Percentiles rank a stretch among this genome's conserved stretches.
These are phyloP conservation scores for Amauroascus verrucosus DNA, from an alignment of 2,329 filamentous ascomycete species.

Conservation along the genomic window DNA sequence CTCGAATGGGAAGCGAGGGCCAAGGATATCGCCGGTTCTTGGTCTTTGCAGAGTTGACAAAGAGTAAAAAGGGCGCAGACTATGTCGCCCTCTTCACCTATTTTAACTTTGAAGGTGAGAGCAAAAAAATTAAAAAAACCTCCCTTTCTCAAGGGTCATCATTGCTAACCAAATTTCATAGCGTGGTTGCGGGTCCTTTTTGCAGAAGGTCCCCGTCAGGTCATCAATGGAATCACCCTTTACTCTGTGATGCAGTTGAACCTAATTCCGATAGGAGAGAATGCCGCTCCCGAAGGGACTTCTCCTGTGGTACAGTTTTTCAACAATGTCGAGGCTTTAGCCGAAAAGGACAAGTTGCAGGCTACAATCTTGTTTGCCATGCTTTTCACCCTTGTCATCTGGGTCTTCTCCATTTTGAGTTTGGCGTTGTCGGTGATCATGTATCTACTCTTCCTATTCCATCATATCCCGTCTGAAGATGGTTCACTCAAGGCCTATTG, in stretches of 20 bases:
- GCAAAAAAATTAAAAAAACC: slow-evolving; percentile 9
- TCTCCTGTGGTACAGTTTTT: slow-evolving; percentile 67
- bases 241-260: slow-evolving; percentile 71
- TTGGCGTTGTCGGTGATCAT: slow-evolving; percentile 65
- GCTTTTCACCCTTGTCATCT: slow-evolving; percentile 83
- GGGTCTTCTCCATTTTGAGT: slow-evolving; percentile 67
- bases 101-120: slow-evolving; percentile 58
- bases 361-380: slow-evolving; percentile 78
- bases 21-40: slow-evolving; percentile 81
- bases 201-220: slow-evolving; percentile 85
- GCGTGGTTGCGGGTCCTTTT: slow-evolving; percentile 81
- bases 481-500: slow-evolving; percentile 78
- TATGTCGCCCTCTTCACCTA: slow-evolving; percentile 88
- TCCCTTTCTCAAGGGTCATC: too few relatives aligned
- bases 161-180: slow-evolving; percentile 26
- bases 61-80: slow-evolving; percentile 80
- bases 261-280: slow-evolving; percentile 52
- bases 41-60: slow-evolving; percentile 85
- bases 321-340: slow-evolving; percentile 64
- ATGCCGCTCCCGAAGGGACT: slow-evolving; percentile 47
- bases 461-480: slow-evolving; percentile 75
- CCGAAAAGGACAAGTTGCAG: slow-evolving; percentile 63
- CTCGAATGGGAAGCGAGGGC: slow-evolving; percentile 57
- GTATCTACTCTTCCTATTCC: slow-evolving; percentile 82
- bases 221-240: slow-evolving; percentile 79